These are phyloP conservation scores for Linanthus parryae DNA, from an alignment of 148 eudicot genomes.

Conservation along the genomic window DNA sequence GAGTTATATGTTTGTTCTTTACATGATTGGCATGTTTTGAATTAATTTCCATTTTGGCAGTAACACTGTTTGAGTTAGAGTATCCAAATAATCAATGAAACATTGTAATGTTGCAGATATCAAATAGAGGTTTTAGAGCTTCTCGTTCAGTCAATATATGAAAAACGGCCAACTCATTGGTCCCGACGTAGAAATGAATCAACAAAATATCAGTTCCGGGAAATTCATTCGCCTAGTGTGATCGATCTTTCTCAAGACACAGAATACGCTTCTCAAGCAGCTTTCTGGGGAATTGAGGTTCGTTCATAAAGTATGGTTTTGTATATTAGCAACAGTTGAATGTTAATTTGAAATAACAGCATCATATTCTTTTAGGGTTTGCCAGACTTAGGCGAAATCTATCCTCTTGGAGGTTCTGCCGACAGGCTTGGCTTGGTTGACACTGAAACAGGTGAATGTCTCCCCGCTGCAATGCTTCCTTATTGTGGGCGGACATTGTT, in stretches of 20 bases:
- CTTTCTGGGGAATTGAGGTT: slow-evolving; percentile 97
- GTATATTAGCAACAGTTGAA: neutral
- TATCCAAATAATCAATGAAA: slow-evolving; percentile 2
- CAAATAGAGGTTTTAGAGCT: slow-evolving; percentile 73
- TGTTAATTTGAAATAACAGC: slow-evolving; percentile 10
- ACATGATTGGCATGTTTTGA: neutral
- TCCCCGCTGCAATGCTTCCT: slow-evolving; percentile 99
- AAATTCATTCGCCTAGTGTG: slow-evolving; percentile 84
- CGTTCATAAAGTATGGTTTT: slow-evolving; percentile 9
- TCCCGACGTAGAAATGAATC: slow-evolving; percentile 44
- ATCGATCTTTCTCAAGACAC: slow-evolving; percentile 76
- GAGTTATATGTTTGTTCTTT: too few species aligned
- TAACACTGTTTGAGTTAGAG: neutral
- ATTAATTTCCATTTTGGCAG: neutral
- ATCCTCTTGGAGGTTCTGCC: slow-evolving; percentile 98
- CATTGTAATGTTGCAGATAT: slow-evolving; percentile 50
- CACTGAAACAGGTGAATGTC: slow-evolving; percentile 82
- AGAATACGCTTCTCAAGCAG: slow-evolving; percentile 95
- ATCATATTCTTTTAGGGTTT: slow-evolving; percentile 60
- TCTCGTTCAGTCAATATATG: slow-evolving; percentile 56
- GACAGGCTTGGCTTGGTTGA: slow-evolving; percentile 98
- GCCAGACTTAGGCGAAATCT: slow-evolving; percentile 92
- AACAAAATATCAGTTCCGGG: slow-evolving; percentile 44
- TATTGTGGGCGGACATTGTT: slow-evolving; percentile 85
- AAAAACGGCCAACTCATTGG: slow-evolving; percentile 27